Evolutionary conservation across 2,329 filamentous ascomycete genomes (phyloP).

Genomic region (Talaromyces sp.): DNA sequence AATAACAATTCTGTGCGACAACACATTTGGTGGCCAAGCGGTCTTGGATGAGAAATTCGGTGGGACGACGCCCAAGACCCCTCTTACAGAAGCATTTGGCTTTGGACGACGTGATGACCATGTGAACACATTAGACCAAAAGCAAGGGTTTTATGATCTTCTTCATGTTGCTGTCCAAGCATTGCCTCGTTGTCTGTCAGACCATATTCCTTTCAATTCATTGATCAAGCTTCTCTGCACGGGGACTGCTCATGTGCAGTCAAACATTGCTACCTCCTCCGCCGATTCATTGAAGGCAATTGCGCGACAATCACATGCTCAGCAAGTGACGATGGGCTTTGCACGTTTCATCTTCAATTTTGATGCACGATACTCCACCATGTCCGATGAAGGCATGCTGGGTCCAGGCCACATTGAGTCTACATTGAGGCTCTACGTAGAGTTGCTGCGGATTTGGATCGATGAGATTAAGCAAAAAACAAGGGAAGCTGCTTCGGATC

Average conservation of each 20-base stretch:
- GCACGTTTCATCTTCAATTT: slow-evolving; percentile 98
- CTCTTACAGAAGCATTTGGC: slow-evolving; percentile 90
- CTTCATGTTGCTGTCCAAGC: slow-evolving; percentile 95
- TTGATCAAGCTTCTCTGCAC: slow-evolving; percentile 95
- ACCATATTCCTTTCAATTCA: slow-evolving; percentile 88
- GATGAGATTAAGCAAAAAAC: slow-evolving; percentile 91
- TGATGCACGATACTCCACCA: slow-evolving; percentile 94
- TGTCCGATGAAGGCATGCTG: slow-evolving; percentile 96
- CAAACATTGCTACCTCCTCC: slow-evolving; percentile 88
- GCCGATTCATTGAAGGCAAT: slow-evolving; percentile 94
- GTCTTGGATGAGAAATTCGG: slow-evolving; percentile 94
- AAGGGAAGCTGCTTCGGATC: slow-evolving; percentile 69
- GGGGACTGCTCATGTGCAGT: slow-evolving; percentile 91
- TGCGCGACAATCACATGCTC: slow-evolving; percentile 86
- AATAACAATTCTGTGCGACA: slow-evolving; percentile 94
- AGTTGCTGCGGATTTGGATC: slow-evolving; percentile 94
- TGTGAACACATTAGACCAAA: slow-evolving; percentile 73
- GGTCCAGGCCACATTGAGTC: slow-evolving; percentile 93
- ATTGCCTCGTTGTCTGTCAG: slow-evolving; percentile 87
- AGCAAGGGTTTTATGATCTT: slow-evolving; percentile 93
- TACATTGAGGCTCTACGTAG: slow-evolving; percentile 88
- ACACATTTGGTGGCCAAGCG: slow-evolving; percentile 94
- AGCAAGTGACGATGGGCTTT: slow-evolving; percentile 95
- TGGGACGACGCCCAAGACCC: slow-evolving; percentile 85
- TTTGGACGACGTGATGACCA: slow-evolving; percentile 84